phyloP scores from a whole-genome alignment of 202 grass and related monocot genomes.

The Thinopyrum obtusiflorum region DNA sequence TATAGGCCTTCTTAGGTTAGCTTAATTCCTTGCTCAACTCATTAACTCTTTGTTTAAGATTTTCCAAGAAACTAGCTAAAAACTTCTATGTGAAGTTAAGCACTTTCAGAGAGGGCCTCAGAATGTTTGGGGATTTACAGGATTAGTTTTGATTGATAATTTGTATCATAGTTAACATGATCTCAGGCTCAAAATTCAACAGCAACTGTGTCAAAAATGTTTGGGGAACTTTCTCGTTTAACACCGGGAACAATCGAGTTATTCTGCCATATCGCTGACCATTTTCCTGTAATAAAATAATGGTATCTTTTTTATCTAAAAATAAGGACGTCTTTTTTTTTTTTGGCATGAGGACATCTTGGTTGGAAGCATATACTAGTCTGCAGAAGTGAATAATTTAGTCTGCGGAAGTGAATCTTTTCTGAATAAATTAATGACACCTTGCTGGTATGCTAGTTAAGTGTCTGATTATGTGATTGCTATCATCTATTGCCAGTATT shows the following conservation, averaged over 20 bases:
- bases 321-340: neutral
- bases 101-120: neutral
- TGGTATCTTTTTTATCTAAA: neutral
- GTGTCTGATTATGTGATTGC: neutral
- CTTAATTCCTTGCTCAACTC: neutral
- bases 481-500: constrained; percentile 3
- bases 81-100: neutral
- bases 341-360: neutral
- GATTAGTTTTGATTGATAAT: neutral
- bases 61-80: constrained; percentile 15
- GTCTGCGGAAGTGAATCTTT: neutral
- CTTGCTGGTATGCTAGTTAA: neutral
- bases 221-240: neutral
- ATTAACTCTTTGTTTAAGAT: neutral
- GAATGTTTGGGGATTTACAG: constrained; percentile 4
- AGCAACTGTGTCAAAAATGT: neutral
- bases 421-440: neutral
- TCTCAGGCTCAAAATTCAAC: constrained; percentile 8
- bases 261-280: neutral
- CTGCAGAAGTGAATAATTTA: neutral
- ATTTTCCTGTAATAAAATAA: neutral
- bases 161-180: neutral
- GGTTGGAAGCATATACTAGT: neutral
- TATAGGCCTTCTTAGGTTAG: neutral
- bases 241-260: neutral